These are phyloP conservation scores for Sporisorium graminicola DNA, from an alignment of 1,284 basidiomycete species.

Conservation along the genomic window DNA sequence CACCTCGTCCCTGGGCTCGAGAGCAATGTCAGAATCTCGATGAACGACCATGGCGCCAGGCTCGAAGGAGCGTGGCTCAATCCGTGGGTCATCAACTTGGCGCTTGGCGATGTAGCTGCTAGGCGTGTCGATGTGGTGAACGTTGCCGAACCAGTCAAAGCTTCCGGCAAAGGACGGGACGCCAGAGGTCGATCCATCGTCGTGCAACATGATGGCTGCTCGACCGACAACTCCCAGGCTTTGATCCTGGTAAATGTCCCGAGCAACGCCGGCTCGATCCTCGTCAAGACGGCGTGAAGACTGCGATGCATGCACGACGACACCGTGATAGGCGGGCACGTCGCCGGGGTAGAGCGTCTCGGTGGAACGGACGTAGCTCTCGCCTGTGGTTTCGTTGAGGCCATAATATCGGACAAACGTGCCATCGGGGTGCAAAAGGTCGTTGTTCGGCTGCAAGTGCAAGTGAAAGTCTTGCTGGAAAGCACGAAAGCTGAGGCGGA, in stretches of 20 bases:
- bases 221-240: slow-evolving; percentile 57
- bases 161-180: slow-evolving; percentile 55
- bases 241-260: slow-evolving; percentile 43
- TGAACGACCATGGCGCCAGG: slow-evolving; percentile 48
- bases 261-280: slow-evolving; percentile 50
- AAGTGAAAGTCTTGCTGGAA: slow-evolving; percentile 59
- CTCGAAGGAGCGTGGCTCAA: slow-evolving; percentile 36
- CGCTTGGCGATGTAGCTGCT: slow-evolving; percentile 44
- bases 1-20: slow-evolving; percentile 21
- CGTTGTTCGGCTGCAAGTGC: slow-evolving; percentile 57
- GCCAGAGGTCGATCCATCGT: slow-evolving; percentile 53
- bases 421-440: slow-evolving; percentile 61
- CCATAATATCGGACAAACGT: slow-evolving; percentile 48
- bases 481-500: slow-evolving; percentile 59
- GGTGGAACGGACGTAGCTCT: slow-evolving; percentile 27
- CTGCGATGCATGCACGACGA: slow-evolving; percentile 54
- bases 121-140: slow-evolving; percentile 52
- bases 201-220: slow-evolving; percentile 59
- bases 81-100: slow-evolving; percentile 32
- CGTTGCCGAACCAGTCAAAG: slow-evolving; percentile 62
- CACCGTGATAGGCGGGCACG: slow-evolving; percentile 63
- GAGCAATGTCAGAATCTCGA: slow-evolving; percentile 56
- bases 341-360: slow-evolving; percentile 51
- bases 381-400: slow-evolving; percentile 37
- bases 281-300: slow-evolving; percentile 48